Base-by-base conservation (phyloP, 768 basidiomycete genomes). In the Pleurotus tuber-regium region DNA sequence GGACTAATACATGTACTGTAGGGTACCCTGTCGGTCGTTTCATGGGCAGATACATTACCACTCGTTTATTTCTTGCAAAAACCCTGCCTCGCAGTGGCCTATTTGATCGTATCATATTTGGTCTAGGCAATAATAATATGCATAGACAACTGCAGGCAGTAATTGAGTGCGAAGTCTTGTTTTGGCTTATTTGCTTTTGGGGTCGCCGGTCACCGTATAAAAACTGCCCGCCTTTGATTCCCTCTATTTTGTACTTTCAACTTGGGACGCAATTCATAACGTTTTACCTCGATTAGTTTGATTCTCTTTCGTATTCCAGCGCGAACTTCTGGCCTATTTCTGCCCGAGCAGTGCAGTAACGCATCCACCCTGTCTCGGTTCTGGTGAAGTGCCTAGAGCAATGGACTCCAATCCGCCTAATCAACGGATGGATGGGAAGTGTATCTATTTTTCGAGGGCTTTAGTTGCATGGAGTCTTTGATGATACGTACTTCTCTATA, bases 331-430 rank as follows among this genome's bases (percentile, higher is more conserved):
- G 85, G 85, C 85, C 73, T 73, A 59, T 80, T 86, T 87, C 85
- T 87, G 85, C 85, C 84, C 84, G 85, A 77, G 78, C 83, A 86
- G 85, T 73, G 67, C 68, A 59, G 63, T 64, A 61, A 70, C 68
- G 67, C 71, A 67, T 73, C 79, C 66, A 83, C 80, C 71, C 82
- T 86, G 83, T 68, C 68, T 79, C 83, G 85, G 85, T 87, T 87
- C 86, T 87, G 85, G 83, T 86, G 82, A 83, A 75, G 73, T 31
- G 86, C 84, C 85, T 66, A 87, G 53, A 87, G 50, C 46, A 54
- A 84, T 44, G 72, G 41, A 76, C 63, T 70, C 67, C 68, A 38
- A 60, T 58, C 68, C 70, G 80, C 68, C 76, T 73, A 76, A 83
- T 80, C 75, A 79, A 67, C 77, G 70, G 67, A 60, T 64, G 67